Evolutionary conservation across 2,329 filamentous ascomycete species (phyloP).

Genomic region (Pseudogymnoascus sp.): DNA sequence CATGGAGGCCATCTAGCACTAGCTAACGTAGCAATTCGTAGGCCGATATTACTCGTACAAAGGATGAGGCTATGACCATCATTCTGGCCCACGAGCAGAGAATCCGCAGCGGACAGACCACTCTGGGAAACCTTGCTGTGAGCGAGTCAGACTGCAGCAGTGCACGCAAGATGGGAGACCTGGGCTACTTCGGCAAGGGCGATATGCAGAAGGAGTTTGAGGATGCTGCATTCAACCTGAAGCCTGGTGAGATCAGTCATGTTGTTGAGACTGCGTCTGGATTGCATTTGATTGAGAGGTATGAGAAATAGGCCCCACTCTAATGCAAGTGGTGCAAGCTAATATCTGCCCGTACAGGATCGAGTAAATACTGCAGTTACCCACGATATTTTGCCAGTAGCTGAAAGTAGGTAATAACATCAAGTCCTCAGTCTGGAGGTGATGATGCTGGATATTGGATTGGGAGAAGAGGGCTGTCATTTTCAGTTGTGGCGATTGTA

Average conservation of each 20-base stretch:
- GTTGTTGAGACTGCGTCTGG: conserved; percentile 90
- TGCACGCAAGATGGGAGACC: conserved; percentile 83
- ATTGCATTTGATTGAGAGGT: conserved; percentile 93
- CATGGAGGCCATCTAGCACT: not conserved
- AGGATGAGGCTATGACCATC: conserved; percentile 76
- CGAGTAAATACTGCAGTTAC: not conserved
- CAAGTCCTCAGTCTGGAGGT: not conserved
- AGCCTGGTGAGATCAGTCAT: conserved; percentile 76
- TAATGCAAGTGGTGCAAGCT: not conserved
- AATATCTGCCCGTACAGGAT: not conserved
- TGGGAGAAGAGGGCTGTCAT: not conserved
- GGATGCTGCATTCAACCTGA: conserved; percentile 84
- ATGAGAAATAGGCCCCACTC: not conserved
- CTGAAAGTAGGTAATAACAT: not conserved
- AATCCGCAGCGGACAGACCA: conserved; percentile 61
- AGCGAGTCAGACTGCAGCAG: conserved; percentile 94
- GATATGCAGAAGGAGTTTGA: conserved; percentile 99
- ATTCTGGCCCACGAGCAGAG: conserved; percentile 65
- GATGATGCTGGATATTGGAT: not conserved
- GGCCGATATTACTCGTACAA: conserved; percentile 75
- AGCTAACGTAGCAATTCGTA: conserved; percentile 21
- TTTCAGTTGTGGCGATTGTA: not conserved
- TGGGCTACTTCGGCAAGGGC: conserved; percentile 88
- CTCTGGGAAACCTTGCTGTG: conserved; percentile 74
- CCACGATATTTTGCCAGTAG: not conserved